phyloP scores from a whole-genome alignment of 768 basidiomycete species.

The Suillus spraguei region DNA sequence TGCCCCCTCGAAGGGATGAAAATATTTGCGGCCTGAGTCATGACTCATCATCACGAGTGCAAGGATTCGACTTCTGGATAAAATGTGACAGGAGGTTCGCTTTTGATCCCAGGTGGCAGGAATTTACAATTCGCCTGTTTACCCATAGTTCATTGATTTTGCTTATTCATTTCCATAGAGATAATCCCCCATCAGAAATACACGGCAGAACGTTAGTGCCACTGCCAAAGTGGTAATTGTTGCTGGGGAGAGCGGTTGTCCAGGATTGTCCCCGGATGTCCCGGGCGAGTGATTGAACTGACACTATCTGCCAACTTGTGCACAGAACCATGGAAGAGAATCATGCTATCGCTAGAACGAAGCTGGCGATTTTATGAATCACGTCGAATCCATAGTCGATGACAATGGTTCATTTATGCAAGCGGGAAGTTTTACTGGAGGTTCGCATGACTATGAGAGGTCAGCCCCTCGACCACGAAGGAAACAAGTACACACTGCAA shows the following conservation, averaged over 20 bases:
- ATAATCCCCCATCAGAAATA: no score
- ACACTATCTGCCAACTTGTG: background rate
- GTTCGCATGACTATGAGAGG: background rate
- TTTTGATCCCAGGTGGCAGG: no score
- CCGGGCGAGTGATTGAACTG: background rate
- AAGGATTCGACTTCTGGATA: no score
- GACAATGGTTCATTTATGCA: background rate
- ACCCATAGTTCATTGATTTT: no score
- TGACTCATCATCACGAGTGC: no score
- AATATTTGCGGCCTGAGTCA: no score
- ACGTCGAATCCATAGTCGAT: background rate
- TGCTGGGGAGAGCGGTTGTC: background rate
- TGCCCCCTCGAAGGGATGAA: no score
- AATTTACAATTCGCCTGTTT: no score
- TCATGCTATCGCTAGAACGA: background rate
- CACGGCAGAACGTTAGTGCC: no score
- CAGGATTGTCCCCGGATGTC: background rate
- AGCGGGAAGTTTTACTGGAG: background rate
- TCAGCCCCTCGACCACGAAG: background rate
- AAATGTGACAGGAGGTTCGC: no score
- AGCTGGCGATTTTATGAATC: background rate
- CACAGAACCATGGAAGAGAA: background rate
- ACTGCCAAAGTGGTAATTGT: no score
- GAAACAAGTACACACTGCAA: background rate
- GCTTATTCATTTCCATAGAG: no score